Conservation (phyloP, 192 early-diverging fungal species). For the Coemansia sp. region DNA sequence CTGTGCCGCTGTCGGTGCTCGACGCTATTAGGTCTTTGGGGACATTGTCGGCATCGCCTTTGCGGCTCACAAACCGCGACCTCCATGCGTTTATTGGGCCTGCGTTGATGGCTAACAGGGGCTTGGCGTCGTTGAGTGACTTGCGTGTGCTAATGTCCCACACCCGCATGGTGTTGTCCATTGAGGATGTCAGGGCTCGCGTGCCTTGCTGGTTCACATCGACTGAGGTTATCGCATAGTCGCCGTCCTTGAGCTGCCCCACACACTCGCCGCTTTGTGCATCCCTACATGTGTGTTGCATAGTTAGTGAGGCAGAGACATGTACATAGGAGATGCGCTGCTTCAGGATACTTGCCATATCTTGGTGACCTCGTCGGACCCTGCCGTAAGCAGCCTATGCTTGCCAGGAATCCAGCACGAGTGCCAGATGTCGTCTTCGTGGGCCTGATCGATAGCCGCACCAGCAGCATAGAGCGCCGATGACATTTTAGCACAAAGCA, state of each 20-base stretch:
- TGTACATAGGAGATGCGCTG: background rate
- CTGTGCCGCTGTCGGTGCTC: constrained; percentile 34
- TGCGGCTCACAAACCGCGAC: constrained; percentile 32
- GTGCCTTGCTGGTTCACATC: constrained; percentile 41
- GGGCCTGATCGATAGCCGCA: constrained; percentile 35
- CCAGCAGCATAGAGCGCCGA: constrained; percentile 38
- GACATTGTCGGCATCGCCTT: background rate
- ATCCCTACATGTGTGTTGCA: constrained; percentile 4
- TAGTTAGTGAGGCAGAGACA: background rate
- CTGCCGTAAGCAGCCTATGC: constrained; percentile 37
- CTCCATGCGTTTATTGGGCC: constrained; percentile 43
- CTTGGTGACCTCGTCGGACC: constrained; percentile 41
- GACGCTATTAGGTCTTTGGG: constrained; percentile 22
- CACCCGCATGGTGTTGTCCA: constrained; percentile 49
- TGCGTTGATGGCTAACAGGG: constrained; percentile 29
- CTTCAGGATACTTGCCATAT: constrained; percentile 25
- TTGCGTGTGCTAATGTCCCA: constrained; percentile 26
- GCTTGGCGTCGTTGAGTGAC: background rate
- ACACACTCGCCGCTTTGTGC: constrained; percentile 36
- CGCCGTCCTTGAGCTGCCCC: constrained; percentile 21
- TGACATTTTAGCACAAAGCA: constrained; percentile 12
- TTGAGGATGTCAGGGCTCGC: constrained; percentile 42
- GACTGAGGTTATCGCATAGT: constrained; percentile 48
- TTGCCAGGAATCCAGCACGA: constrained; percentile 43
- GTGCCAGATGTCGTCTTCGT: constrained; percentile 52